phyloP scores from a whole-genome alignment of 2,329 filamentous ascomycete genomes.

The Knoxdaviesia proteae region DNA sequence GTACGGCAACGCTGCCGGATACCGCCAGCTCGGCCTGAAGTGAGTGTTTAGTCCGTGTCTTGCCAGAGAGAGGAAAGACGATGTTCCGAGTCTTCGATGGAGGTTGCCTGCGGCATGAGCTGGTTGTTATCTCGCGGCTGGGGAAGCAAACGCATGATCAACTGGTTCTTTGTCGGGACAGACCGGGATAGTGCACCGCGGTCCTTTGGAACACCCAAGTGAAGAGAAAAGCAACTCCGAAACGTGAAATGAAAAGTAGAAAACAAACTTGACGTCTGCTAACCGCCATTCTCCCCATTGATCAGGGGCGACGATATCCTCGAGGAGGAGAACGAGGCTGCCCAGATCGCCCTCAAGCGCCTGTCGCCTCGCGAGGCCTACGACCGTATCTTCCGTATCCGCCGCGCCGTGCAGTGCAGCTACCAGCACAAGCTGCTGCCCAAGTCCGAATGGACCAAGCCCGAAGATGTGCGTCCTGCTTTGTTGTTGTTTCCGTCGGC shows the following conservation, averaged over 20 bases:
- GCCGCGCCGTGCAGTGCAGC: conserved; percentile 71
- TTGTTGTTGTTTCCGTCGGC: too few species aligned
- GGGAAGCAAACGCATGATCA: too few species aligned
- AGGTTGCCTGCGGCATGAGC: too few species aligned
- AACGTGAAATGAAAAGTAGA: too few species aligned
- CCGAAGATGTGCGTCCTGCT: conserved; percentile 22
- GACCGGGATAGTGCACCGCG: too few species aligned
- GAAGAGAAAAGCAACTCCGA: too few species aligned
- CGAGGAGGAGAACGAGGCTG: conserved; percentile 72
- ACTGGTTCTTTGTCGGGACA: too few species aligned
- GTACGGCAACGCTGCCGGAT: conserved; percentile 78
- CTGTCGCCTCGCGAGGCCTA: conserved; percentile 79
- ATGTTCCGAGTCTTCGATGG: too few species aligned
- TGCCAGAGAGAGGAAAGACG: too few species aligned
- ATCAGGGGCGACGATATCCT: conserved; percentile 82
- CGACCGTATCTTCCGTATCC: conserved; percentile 93
- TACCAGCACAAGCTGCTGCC: conserved; percentile 43
- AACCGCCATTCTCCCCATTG: not conserved
- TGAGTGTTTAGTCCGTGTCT: conserved; percentile 14
- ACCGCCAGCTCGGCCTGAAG: conserved; percentile 82
- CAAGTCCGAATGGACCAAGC: conserved; percentile 38
- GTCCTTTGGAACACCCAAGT: too few species aligned
- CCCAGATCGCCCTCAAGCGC: conserved; percentile 76
- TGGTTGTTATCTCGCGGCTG: too few species aligned
- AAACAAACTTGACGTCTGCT: too few species aligned